Conservation (phyloP, 768 basidiomycete genomes). For the Obba rivulosa region DNA sequence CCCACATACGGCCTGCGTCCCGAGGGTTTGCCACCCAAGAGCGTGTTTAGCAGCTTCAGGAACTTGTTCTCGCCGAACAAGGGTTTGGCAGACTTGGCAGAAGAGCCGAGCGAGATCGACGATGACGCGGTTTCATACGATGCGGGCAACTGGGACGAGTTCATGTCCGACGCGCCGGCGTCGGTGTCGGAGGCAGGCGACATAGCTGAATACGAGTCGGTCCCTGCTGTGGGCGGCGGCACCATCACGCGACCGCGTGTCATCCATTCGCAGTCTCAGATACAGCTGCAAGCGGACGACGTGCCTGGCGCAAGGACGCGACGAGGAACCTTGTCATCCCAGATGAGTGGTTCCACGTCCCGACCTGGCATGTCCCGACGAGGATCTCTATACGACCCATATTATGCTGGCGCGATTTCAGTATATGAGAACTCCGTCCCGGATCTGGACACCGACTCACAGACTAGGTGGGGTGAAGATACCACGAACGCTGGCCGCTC, state of each 20-base stretch:
- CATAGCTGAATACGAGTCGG: conserved; percentile 71
- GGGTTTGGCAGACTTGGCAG: conserved; percentile 72
- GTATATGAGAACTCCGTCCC: conserved; percentile 7
- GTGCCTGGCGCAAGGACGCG: conserved; percentile 2
- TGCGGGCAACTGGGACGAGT: conserved; percentile 67
- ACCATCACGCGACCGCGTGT: conserved; percentile 80
- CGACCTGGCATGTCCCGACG: not conserved
- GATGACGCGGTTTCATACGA: conserved; percentile 53
- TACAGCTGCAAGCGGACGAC: conserved; percentile 41
- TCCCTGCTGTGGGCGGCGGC: conserved; percentile 91
- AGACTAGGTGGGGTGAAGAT: conserved; percentile 1
- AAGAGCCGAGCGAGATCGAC: conserved; percentile 45
- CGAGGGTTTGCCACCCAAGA: conserved; percentile 83
- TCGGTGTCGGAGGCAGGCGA: conserved; percentile 33
- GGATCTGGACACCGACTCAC: not conserved
- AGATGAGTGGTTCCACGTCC: not conserved
- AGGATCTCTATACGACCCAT: conserved; percentile 16
- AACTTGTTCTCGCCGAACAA: conserved; percentile 63
- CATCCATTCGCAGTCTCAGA: conserved; percentile 79
- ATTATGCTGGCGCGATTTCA: conserved; percentile 19
- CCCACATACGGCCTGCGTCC: conserved; percentile 95
- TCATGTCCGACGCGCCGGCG: conserved; percentile 40
- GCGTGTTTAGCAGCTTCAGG: conserved; percentile 74
- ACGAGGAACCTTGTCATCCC: not conserved
- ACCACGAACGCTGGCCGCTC: conserved; percentile 3